phyloP scores from a whole-genome alignment of 176 grass and related monocot species.

The Pontederia paniculata region DNA sequence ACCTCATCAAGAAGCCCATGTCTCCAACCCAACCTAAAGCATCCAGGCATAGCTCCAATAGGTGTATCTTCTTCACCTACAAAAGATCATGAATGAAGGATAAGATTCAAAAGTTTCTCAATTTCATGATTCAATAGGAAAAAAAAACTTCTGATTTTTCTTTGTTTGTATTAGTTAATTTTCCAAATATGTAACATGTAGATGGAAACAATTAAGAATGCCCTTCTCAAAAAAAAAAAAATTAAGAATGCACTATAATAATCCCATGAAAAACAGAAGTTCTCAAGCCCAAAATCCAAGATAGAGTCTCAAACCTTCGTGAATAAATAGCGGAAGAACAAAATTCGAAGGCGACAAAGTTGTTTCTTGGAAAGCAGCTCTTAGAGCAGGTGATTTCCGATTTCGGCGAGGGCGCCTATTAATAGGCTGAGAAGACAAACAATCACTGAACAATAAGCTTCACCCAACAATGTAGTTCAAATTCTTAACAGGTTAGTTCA shows the following conservation, averaged over 20 bases:
- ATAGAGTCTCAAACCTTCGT: constrained; percentile 53
- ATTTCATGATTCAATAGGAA: background rate
- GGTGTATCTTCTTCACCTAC: constrained; percentile 80
- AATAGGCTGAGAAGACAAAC: constrained; percentile 37
- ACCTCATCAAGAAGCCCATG: constrained; percentile 94
- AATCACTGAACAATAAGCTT: no score
- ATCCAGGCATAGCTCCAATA: constrained; percentile 95
- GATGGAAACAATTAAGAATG: no score
- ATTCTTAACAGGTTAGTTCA: background rate
- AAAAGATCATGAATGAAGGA: background rate
- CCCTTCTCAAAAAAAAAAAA: background rate
- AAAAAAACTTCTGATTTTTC: background rate
- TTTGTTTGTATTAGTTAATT: background rate
- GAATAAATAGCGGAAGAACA: constrained; percentile 86
- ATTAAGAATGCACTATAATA: background rate
- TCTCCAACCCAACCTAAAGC: constrained; percentile 87
- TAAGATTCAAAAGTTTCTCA: background rate
- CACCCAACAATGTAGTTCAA: background rate
- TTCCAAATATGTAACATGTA: background rate
- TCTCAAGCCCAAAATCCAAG: background rate
- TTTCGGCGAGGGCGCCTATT: constrained; percentile 78
- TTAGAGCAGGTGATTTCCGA: constrained; percentile 55
- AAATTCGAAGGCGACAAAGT: constrained; percentile 68
- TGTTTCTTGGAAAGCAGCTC: constrained; percentile 80
- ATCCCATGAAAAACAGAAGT: constrained; percentile 4